These are phyloP conservation scores for Pythium oligandrum DNA, from an alignment of 352 stramenopile genomes.

Conservation along the genomic window DNA sequence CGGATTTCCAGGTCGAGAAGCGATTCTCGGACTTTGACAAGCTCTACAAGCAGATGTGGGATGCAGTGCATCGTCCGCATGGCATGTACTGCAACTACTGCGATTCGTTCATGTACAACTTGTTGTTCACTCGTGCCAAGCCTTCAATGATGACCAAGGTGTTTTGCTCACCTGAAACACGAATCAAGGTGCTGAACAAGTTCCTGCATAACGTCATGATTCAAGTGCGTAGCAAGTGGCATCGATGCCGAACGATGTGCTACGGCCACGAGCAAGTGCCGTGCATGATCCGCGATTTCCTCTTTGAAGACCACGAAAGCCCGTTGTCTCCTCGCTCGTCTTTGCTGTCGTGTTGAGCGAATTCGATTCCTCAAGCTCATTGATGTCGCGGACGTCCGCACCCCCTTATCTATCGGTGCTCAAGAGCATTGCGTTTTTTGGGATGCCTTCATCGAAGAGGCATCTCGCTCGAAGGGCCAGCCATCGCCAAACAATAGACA, in stretches of 20 bases:
- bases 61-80: constrained; percentile 26
- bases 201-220: constrained; percentile 48
- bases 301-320: constrained; percentile 1
- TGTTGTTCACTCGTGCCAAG: constrained; percentile 46
- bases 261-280: constrained; percentile 40
- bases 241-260: constrained; percentile 38
- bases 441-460: no score
- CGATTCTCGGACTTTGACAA: constrained; percentile 61
- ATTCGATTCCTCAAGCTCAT: no score
- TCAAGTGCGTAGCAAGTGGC: constrained; percentile 39
- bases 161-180: constrained; percentile 18
- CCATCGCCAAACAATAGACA: no score
- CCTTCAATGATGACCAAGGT: constrained; percentile 36
- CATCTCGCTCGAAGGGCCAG: no score
- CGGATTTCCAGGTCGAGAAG: constrained; percentile 51
- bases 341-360: no score
- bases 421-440: no score
- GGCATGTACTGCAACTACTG: constrained; percentile 56
- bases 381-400: no score
- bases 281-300: constrained; percentile 24
- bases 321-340: no score
- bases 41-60: constrained; percentile 42
- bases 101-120: constrained; percentile 47
- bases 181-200: constrained; percentile 35
- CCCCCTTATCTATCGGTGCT: no score